A percentile compares a stretch with the other conserved stretches of the same genome.
Conservation (phyloP, 371 early-diverging fungal species). For the Syncephalis fuscata region DNA sequence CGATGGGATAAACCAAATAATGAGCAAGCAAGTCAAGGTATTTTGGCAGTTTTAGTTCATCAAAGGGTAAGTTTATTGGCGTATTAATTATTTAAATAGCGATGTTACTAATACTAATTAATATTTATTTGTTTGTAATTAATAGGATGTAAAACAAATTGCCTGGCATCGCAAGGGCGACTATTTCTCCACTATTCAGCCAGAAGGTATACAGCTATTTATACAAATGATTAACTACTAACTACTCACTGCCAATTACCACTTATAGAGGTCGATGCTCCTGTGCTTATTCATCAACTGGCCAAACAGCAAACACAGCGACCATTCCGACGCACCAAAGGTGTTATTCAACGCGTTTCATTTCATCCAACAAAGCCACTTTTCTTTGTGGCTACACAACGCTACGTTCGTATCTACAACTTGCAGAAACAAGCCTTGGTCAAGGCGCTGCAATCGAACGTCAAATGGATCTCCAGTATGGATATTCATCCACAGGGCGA, state of each 20-base stretch:
- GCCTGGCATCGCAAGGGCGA: slow-evolving; percentile 96
- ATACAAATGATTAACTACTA: too few relatives aligned
- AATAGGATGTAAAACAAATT: slow-evolving; percentile 53
- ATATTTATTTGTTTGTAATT: not conserved
- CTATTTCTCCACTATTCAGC: slow-evolving; percentile 75
- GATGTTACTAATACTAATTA: not conserved
- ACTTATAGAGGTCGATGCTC: slow-evolving; percentile 13
- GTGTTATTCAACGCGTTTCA: slow-evolving; percentile 67
- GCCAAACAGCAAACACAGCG: slow-evolving; percentile 74
- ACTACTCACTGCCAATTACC: too few relatives aligned
- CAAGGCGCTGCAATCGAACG: slow-evolving; percentile 65
- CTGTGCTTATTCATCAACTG: slow-evolving; percentile 85
- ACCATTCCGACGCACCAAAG: slow-evolving; percentile 76
- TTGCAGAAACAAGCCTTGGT: slow-evolving; percentile 67
- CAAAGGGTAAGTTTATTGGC: not conserved
- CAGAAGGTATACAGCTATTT: slow-evolving; percentile 31
- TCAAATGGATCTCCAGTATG: slow-evolving; percentile 88
- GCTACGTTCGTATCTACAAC: slow-evolving; percentile 83
- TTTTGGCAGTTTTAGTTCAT: slow-evolving; percentile 5
- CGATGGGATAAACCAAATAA: slow-evolving; percentile 44
- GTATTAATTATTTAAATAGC: not conserved
- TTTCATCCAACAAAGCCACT: slow-evolving; percentile 92
- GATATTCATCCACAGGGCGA: slow-evolving; percentile 89
- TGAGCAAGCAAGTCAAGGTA: slow-evolving; percentile 20
- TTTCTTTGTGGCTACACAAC: slow-evolving; percentile 89